A percentile compares a stretch with the other conserved stretches of the same genome.
These are phyloP conservation scores for Pueraria montana DNA, from an alignment of 306 rosid species.

Conservation along the genomic window DNA sequence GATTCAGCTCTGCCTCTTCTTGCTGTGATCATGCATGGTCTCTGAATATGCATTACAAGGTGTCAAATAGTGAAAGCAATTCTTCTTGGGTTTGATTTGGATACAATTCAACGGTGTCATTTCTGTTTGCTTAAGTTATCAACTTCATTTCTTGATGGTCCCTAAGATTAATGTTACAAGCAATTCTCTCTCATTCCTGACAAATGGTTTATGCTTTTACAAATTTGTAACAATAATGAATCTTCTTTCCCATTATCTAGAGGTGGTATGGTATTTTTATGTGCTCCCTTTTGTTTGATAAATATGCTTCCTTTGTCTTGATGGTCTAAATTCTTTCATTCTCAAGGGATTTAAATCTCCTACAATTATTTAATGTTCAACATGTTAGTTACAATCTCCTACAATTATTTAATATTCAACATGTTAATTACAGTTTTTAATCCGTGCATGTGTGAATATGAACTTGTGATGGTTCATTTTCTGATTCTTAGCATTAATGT, in stretches of 20 bases:
- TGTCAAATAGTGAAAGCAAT: not conserved
- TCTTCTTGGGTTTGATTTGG: not conserved
- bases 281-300: too few relatives aligned
- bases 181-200: too few relatives aligned
- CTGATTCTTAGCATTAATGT: not conserved
- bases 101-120: not conserved
- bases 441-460: not conserved
- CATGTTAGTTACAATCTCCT: not conserved
- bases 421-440: constrained; percentile 1
- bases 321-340: too few relatives aligned
- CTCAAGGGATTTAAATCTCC: too few relatives aligned
- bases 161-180: not conserved
- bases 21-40: constrained; percentile 2
- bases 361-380: not conserved
- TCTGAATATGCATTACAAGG: not conserved
- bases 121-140: not conserved
- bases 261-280: too few relatives aligned
- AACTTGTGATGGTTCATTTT: constrained; percentile 14
- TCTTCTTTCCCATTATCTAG: too few relatives aligned
- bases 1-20: constrained; percentile 2
- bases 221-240: too few relatives aligned
- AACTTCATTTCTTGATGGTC: constrained; percentile 9
- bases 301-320: too few relatives aligned
- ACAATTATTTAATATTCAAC: not conserved
- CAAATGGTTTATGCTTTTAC: too few relatives aligned